These are phyloP conservation scores for Ascosphaera acerosa DNA, from an alignment of 2,329 filamentous ascomycete genomes.

Conservation along the genomic window DNA sequence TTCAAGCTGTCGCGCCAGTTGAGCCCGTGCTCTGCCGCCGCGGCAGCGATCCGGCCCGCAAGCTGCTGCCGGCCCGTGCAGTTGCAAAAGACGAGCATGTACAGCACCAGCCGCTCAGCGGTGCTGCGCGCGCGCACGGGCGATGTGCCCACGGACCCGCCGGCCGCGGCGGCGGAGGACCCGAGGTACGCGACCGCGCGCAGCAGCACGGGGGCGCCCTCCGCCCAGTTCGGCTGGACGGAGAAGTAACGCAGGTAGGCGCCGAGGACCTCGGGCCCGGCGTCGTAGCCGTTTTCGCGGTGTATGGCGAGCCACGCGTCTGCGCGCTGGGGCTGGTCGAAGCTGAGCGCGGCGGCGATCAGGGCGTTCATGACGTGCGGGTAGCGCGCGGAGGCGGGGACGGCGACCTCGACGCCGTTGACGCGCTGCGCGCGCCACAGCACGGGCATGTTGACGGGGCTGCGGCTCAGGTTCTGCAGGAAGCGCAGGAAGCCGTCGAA, in stretches of 20 bases:
- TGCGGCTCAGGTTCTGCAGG: conserved; percentile 12
- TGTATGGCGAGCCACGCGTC: conserved; percentile 17
- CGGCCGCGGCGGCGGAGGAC: conserved; percentile 11
- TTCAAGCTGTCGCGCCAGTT: conserved; percentile 8
- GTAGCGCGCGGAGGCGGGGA: conserved; percentile 14
- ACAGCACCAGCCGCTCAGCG: conserved; percentile 14
- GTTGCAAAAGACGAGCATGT: conserved; percentile 18
- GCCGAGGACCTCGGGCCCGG: conserved; percentile 14
- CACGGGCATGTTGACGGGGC: conserved; percentile 12
- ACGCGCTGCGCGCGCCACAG: conserved; percentile 6
- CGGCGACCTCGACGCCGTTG: conserved; percentile 14
- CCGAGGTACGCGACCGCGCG: conserved; percentile 14
- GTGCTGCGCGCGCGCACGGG: not conserved
- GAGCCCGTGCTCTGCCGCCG: conserved; percentile 15
- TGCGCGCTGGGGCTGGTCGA: conserved; percentile 17
- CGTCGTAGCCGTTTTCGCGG: conserved; percentile 14
- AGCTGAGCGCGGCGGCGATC: conserved; percentile 15
- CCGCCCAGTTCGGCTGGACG: conserved; percentile 14
- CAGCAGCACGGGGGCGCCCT: conserved; percentile 12
- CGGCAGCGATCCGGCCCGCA: conserved; percentile 12
- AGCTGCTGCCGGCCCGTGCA: conserved; percentile 11
- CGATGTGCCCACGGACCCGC: no score
- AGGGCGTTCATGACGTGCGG: conserved; percentile 13
- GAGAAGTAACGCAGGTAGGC: conserved; percentile 16
- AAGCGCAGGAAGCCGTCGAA: conserved; percentile 17